phyloP scores from a whole-genome alignment of 371 early-diverging fungal species.

The Syncephalastrum racemosum region DNA sequence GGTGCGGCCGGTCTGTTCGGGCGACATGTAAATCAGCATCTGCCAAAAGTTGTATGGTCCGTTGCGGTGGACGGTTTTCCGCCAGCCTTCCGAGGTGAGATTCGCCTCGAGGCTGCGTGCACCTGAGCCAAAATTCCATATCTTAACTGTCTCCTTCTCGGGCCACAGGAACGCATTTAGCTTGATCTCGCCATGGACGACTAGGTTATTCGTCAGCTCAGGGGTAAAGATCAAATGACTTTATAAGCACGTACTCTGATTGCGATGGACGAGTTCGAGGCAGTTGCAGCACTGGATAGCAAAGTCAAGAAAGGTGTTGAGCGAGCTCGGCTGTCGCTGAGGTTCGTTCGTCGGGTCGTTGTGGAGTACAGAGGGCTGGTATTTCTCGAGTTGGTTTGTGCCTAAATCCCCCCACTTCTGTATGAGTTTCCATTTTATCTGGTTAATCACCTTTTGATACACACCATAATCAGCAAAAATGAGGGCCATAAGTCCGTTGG shows the following conservation, averaged over 20 bases:
- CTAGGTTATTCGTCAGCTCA: constrained; percentile 8
- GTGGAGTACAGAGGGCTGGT: constrained; percentile 18
- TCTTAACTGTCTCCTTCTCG: constrained; percentile 28
- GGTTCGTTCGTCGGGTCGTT: constrained; percentile 1
- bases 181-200: constrained; percentile 49
- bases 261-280: constrained; percentile 41
- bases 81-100: constrained; percentile 47
- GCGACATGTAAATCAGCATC: constrained; percentile 48
- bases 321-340: constrained; percentile 5
- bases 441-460: neutral
- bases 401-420: constrained; percentile 9
- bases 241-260: constrained; percentile 32
- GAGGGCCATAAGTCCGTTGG: constrained; percentile 33
- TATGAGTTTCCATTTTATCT: neutral
- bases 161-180: constrained; percentile 46
- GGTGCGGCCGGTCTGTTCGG: constrained; percentile 62
- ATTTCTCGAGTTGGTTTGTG: constrained; percentile 29
- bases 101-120: constrained; percentile 41
- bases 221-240: neutral
- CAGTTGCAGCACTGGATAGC: constrained; percentile 51
- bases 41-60: constrained; percentile 34
- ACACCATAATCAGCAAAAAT: constrained; percentile 38
- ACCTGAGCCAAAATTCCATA: constrained; percentile 50
- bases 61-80: constrained; percentile 38
- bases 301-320: constrained; percentile 36